These are phyloP conservation scores for Mesembryanthemum crystallinum DNA, from an alignment of 148 eudicot species.

Conservation along the genomic window DNA sequence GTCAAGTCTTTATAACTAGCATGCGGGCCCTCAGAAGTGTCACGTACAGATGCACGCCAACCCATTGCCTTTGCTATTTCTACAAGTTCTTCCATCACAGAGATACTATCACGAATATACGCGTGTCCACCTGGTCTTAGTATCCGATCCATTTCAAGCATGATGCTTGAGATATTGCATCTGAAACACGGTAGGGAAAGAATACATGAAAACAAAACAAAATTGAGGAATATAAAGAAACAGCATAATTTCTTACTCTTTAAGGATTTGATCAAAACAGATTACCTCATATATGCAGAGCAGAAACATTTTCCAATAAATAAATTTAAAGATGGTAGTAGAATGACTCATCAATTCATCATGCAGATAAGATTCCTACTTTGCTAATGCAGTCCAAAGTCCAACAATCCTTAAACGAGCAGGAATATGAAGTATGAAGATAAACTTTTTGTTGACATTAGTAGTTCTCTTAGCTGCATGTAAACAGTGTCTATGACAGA, in stretches of 20 bases:
- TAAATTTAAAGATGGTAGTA: background rate
- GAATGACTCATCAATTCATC: background rate
- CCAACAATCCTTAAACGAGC: background rate
- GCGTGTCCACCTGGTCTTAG: slow-evolving; percentile 92
- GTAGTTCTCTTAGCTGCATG: background rate
- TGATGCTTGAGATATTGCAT: slow-evolving; percentile 81
- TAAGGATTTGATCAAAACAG: background rate
- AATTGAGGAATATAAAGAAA: background rate
- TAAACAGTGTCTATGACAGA: background rate
- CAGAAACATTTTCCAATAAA: background rate
- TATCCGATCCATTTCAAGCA: slow-evolving; percentile 96
- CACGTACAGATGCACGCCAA: slow-evolving; percentile 72
- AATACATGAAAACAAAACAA: slow-evolving; percentile 12
- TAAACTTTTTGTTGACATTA: background rate
- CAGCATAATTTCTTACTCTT: background rate
- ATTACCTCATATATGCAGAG: background rate
- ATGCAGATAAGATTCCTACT: background rate
- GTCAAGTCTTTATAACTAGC: slow-evolving; percentile 74
- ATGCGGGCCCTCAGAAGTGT: slow-evolving; percentile 95
- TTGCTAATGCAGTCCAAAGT: background rate
- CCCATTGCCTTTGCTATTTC: slow-evolving; percentile 83
- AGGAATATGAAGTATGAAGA: background rate
- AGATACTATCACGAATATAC: slow-evolving; percentile 76
- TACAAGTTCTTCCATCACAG: slow-evolving; percentile 70
- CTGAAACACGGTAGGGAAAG: slow-evolving; percentile 33